Conservation (phyloP, 2,329 filamentous ascomycete species). For the Periconia sp. region DNA sequence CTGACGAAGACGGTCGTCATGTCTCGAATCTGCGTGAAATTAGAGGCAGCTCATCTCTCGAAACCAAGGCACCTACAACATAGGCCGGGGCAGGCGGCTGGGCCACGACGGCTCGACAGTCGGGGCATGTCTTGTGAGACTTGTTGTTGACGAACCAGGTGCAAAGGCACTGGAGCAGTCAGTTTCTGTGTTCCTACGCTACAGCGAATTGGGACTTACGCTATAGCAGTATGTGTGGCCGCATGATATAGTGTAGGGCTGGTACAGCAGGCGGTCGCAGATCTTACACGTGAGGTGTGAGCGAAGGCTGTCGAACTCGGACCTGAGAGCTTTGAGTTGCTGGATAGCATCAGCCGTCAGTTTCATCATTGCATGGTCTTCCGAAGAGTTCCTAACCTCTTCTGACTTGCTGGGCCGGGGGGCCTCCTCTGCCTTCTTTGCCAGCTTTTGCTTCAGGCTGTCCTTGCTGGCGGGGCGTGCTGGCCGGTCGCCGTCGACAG, state of each 20-base stretch:
- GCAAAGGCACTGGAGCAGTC: constrained; percentile 58
- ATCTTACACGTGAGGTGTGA: constrained; percentile 70
- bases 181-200: constrained; percentile 18
- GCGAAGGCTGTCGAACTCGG: constrained; percentile 67
- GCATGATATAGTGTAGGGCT: constrained; percentile 71
- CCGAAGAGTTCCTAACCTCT: constrained; percentile 29
- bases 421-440: constrained; percentile 40
- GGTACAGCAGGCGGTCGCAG: constrained; percentile 71
- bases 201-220: constrained; percentile 46
- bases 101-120: constrained; percentile 67
- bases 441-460: constrained; percentile 47
- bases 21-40: constrained; percentile 61
- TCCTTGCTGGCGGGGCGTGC: constrained; percentile 44
- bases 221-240: constrained; percentile 77
- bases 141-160: constrained; percentile 62
- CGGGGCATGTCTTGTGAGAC: constrained; percentile 70
- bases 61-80: constrained; percentile 53
- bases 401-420: constrained; percentile 41
- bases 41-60: constrained; percentile 1
- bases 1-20: constrained; percentile 68
- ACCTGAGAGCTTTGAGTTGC: constrained; percentile 46
- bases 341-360: constrained; percentile 33
- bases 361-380: constrained; percentile 15
- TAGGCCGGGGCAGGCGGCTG: constrained; percentile 69
- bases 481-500: constrained; percentile 35